Conservation (phyloP, 2,329 filamentous ascomycete species). For the Zopfia rhizophila region DNA sequence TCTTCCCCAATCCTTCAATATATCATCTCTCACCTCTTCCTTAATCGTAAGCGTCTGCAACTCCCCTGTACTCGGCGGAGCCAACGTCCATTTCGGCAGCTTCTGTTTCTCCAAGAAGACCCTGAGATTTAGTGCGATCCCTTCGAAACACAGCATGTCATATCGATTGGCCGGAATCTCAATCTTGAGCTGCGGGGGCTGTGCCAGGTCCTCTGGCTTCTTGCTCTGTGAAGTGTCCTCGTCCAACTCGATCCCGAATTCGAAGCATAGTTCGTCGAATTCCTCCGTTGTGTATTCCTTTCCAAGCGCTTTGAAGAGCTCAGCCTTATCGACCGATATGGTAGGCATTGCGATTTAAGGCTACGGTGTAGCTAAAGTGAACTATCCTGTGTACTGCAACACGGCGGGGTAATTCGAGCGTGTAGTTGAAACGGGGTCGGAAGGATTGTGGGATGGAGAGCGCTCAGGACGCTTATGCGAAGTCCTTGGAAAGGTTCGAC, state of each 20-base stretch:
- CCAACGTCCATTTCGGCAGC: constrained; percentile 82
- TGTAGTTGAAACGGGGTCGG: not conserved
- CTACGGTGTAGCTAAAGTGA: constrained; percentile 31
- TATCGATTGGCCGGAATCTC: constrained; percentile 96
- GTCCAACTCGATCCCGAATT: constrained; percentile 97
- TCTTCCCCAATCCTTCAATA: not conserved
- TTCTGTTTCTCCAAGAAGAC: constrained; percentile 84
- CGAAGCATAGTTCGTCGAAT: constrained; percentile 98
- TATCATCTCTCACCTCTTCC: constrained; percentile 62
- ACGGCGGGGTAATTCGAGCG: constrained; percentile 42
- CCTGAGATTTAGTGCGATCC: constrained; percentile 93
- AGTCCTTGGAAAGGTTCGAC: too few species aligned
- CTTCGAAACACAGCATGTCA: constrained; percentile 97
- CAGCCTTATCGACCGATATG: constrained; percentile 95
- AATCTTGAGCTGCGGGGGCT: constrained; percentile 94
- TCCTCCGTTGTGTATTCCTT: constrained; percentile 91
- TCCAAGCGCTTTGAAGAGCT: constrained; percentile 91
- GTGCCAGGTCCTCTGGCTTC: constrained; percentile 64
- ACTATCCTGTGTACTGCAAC: constrained; percentile 1
- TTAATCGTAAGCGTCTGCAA: constrained; percentile 83
- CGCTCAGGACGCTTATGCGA: too few species aligned
- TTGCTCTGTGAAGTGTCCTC: constrained; percentile 70
- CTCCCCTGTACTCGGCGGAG: constrained; percentile 76
- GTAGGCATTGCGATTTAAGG: constrained; percentile 77
- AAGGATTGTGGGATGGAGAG: too few species aligned